Base-by-base conservation (phyloP, 2,329 filamentous ascomycete species). In the Aureobasidium pullulans region DNA sequence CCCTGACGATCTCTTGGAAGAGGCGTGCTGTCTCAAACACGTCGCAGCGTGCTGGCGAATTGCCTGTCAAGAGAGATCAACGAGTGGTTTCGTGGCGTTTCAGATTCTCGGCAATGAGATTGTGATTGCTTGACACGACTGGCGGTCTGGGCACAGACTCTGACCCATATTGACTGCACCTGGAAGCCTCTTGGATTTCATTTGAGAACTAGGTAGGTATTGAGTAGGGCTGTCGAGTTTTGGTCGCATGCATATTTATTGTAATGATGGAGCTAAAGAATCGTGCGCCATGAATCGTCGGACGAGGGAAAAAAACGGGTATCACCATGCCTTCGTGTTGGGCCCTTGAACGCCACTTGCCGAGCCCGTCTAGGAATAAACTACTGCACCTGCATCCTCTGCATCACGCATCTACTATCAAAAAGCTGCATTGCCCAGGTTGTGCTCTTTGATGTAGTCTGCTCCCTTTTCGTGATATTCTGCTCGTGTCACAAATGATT, bases 381-480 rank as follows among this genome's bases (percentile, higher is more conserved):
- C 32, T 47, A 48, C 54, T 39, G 52, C 52, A 56, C 40, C 52
- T 50, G 54, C 61, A 44, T 31, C 52, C 46, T 31, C 52, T 50
- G 54, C 61, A 44, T 31, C 23, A 23, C 23, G 23, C 61, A 44
- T 31, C 57, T 19, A 59, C 46, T 48, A 53, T 62, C 57, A 67
- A 47, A 52, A 57, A 53, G 59, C 68, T 2, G 73, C 72, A 69
- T 77, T 77, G 8, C 75, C 75, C 62, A 73, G 63, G 59, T 72
- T 70, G 66, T 78, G 76, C 67, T 78, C 68, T 84, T 96, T 96
- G 71, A 97, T 82, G 77, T 97, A 97, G 67, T 97, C 93, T 23
- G 85, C 80, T 1, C 94, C 94, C 79, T 96, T 96, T 78, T 99
- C 94, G 66, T 84, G 73, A 75, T 90, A 99, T 74, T 97, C 94